phyloP scores from a whole-genome alignment of 31 red algal genomes.

The Bonnemaisonia californica region DNA sequence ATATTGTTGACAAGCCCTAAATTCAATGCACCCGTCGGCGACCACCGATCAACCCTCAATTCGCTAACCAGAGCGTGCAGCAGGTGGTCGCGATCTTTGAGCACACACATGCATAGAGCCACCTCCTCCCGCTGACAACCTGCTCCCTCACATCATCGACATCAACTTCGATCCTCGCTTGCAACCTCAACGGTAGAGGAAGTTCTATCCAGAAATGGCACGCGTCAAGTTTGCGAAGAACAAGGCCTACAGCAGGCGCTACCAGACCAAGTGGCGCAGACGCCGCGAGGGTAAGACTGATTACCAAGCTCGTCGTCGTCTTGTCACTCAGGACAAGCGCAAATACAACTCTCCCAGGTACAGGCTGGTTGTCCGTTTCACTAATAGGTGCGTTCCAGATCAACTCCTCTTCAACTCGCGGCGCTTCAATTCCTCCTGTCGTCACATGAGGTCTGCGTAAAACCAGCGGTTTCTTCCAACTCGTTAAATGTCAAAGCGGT shows the following conservation, averaged over 20 bases:
- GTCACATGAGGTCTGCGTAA: no score
- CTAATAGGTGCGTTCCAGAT: constrained; percentile 89
- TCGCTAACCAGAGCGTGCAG: neutral
- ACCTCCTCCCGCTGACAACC: no score
- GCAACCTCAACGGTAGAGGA: no score
- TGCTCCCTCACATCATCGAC: neutral
- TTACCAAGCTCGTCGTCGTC: constrained; percentile 79
- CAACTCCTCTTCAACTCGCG: no score
- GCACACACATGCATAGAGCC: no score
- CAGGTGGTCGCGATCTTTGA: no score
- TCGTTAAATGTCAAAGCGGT: no score
- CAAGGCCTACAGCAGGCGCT: constrained; percentile 96
- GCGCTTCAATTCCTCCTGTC: no score
- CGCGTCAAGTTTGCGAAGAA: constrained; percentile 90
- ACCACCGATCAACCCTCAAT: neutral
- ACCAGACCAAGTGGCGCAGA: constrained; percentile 96
- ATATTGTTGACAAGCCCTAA: constrained; percentile 5
- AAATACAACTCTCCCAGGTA: constrained; percentile 98
- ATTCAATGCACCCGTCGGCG: constrained; percentile 5
- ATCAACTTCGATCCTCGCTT: neutral
- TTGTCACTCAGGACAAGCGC: constrained; percentile 91
- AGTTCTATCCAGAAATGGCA: constrained; percentile 50
- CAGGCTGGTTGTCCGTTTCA: constrained; percentile 96
- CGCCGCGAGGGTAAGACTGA: constrained; percentile 98
- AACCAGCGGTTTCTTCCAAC: no score